phyloP scores from a whole-genome alignment of 179 eudicot species.

The Drosera spatulata region DNA sequence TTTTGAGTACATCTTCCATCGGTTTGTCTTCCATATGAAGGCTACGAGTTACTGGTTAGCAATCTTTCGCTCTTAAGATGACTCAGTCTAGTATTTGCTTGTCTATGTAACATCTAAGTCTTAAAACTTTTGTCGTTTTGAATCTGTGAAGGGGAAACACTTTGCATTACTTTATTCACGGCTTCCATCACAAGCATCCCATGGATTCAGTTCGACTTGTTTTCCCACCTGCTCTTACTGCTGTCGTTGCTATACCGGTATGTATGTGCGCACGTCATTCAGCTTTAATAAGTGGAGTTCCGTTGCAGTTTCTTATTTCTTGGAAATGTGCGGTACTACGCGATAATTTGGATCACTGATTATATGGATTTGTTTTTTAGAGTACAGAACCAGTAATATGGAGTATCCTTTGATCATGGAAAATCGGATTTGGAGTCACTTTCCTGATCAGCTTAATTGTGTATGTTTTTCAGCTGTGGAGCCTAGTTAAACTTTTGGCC shows the following conservation, averaged over 20 bases:
- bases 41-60: conserved; percentile 46
- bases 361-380: no score
- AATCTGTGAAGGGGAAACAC: conserved; percentile 34
- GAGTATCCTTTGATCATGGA: no score
- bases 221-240: conserved; percentile 42
- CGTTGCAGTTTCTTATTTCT: no score
- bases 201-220: conserved; percentile 42
- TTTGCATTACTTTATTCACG: conserved; percentile 38
- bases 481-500: conserved; percentile 24
- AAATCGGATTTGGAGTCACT: no score
- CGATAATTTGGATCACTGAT: no score
- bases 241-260: conserved; percentile 18
- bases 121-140: no score
- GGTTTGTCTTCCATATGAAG: conserved; percentile 60
- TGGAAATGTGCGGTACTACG: no score
- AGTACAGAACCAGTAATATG: no score
- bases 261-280: conserved; percentile 10
- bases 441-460: background rate
- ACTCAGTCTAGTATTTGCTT: no score
- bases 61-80: no score
- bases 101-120: no score
- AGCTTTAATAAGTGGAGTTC: no score
- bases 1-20: conserved; percentile 57
- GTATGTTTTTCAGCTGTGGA: conserved; percentile 48
- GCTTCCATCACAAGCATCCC: conserved; percentile 53